Percentiles rank a stretch among this genome's conserved stretches.
phyloP scores from a whole-genome alignment of 305 asterid species.

The Fraxinus ornus region DNA sequence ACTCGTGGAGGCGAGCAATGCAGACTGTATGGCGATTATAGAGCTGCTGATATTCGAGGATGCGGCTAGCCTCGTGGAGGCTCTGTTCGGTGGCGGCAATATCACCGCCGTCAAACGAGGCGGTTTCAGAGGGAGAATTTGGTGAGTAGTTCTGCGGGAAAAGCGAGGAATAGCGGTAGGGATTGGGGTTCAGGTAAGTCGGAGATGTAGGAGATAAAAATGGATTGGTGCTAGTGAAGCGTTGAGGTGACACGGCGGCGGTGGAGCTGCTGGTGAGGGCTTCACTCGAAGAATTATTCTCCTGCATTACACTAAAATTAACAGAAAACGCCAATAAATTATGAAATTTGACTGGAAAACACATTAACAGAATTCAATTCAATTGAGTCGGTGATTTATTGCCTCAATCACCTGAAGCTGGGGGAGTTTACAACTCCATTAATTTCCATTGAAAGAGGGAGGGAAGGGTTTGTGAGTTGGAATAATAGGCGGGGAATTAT shows the following conservation, averaged over 20 bases:
- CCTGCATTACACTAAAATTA: conserved; percentile 37
- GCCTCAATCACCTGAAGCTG: neutral
- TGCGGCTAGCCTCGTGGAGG: conserved; percentile 44
- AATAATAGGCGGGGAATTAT: conserved; percentile 23
- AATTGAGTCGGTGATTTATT: neutral
- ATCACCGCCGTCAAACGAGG: conserved; percentile 45
- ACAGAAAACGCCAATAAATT: neutral
- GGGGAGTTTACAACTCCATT: neutral
- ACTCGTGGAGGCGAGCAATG: conserved; percentile 58
- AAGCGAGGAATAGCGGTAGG: conserved; percentile 46
- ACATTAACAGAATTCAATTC: neutral
- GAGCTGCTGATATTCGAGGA: conserved; percentile 84
- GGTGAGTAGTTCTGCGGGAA: conserved; percentile 45
- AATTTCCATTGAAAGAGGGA: neutral
- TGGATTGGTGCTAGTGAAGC: conserved; percentile 35
- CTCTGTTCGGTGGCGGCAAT: conserved; percentile 34
- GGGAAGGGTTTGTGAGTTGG: neutral
- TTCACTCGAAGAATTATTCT: conserved; percentile 28
- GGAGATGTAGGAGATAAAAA: conserved; percentile 52
- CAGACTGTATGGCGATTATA: conserved; percentile 67
- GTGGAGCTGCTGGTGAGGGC: conserved; percentile 23
- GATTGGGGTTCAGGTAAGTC: conserved; percentile 35
- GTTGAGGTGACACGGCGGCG: conserved; percentile 24
- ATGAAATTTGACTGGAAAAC: neutral
- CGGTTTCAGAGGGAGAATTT: conserved; percentile 42